Conservation (phyloP, 306 rosid genomes). For the Hippophae tibetana region DNA sequence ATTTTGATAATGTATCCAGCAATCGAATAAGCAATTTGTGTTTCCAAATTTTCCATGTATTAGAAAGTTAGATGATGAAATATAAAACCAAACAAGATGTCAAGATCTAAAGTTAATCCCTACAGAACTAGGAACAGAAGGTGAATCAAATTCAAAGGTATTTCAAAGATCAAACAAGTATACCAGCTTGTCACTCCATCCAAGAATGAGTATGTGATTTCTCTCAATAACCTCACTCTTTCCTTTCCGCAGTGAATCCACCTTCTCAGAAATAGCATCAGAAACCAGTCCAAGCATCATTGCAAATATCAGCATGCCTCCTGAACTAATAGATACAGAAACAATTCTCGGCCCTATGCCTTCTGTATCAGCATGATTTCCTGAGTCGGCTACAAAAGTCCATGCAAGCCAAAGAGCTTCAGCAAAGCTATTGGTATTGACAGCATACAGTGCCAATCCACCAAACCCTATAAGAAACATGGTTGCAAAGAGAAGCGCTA, state of each 20-base stretch:
- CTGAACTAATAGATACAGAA: slow-evolving; percentile 91
- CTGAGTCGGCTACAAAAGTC: slow-evolving; percentile 94
- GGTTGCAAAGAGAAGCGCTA: slow-evolving; percentile 92
- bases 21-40: not conserved
- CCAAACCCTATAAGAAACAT: slow-evolving; percentile 85
- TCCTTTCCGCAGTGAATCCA: slow-evolving; percentile 93
- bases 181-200: slow-evolving; percentile 99
- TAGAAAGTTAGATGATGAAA: not conserved
- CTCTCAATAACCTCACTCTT: slow-evolving; percentile 95
- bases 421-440: slow-evolving; percentile 72
- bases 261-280: slow-evolving; percentile 95
- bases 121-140: not conserved
- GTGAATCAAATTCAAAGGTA: not conserved
- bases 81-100: not conserved
- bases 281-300: slow-evolving; percentile 98
- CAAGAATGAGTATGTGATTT: slow-evolving; percentile 92
- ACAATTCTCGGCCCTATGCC: slow-evolving; percentile 95
- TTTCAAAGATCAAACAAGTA: slow-evolving; percentile 11
- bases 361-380: slow-evolving; percentile 92
- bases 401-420: slow-evolving; percentile 99
- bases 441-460: slow-evolving; percentile 87
- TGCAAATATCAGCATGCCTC: slow-evolving; percentile 98
- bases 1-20: not conserved
- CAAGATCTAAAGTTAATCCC: not conserved
- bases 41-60: not conserved